Percentiles rank a stretch among this genome's conserved stretches.
These are phyloP conservation scores for Ceratopteris richardii DNA, from an alignment of 75 land plant genomes.

Conservation along the genomic window DNA sequence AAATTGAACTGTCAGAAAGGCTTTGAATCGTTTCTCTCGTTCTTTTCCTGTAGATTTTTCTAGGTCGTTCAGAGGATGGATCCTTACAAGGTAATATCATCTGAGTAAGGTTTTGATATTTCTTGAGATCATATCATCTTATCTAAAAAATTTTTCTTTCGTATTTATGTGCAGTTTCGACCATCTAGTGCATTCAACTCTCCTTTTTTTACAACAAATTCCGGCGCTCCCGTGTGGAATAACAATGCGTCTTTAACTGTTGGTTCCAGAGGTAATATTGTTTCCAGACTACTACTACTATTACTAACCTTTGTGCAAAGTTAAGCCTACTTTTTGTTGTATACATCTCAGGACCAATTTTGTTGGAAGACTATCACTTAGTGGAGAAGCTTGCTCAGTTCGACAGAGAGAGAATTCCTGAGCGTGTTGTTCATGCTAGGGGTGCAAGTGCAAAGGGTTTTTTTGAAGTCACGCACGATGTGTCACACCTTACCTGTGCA, in stretches of 20 bases:
- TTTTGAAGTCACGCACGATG: slow-evolving; percentile 43
- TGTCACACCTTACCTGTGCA: slow-evolving; percentile 37
- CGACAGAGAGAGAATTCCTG: slow-evolving; percentile 40
- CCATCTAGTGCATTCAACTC: slow-evolving; percentile 60
- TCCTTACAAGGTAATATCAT: no score
- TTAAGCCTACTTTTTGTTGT: neutral
- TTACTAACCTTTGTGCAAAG: neutral
- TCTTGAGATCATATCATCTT: no score
- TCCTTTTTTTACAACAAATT: slow-evolving; percentile 56
- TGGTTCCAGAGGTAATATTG: slow-evolving; percentile 50
- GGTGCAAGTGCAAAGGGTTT: slow-evolving; percentile 45
- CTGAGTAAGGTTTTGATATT: no score
- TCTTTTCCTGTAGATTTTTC: no score
- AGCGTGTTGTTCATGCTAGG: slow-evolving; percentile 41
- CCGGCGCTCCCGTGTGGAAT: slow-evolving; percentile 78
- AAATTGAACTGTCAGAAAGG: no score
- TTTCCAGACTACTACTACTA: neutral
- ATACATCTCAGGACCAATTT: slow-evolving; percentile 24
- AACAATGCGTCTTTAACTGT: slow-evolving; percentile 64
- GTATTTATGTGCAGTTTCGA: slow-evolving; percentile 29
- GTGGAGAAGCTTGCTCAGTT: slow-evolving; percentile 47
- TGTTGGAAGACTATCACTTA: slow-evolving; percentile 41
- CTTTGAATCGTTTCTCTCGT: no score
- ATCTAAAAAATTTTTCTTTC: no score
- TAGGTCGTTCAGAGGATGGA: no score